These are phyloP conservation scores for Rugonectria rugulosa DNA, from an alignment of 2,329 filamentous ascomycete species.

Conservation along the genomic window DNA sequence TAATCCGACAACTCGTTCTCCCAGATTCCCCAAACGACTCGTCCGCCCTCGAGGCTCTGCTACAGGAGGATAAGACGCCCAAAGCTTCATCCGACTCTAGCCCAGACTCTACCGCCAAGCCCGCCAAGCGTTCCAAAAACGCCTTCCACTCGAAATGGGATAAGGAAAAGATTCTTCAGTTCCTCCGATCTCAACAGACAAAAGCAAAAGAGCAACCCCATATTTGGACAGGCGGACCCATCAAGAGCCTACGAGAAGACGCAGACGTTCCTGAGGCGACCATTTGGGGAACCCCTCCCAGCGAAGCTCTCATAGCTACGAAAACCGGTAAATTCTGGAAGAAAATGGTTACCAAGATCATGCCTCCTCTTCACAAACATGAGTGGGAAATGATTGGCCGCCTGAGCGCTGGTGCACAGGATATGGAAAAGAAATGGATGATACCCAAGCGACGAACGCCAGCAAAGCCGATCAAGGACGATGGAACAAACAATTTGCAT, in stretches of 20 bases:
- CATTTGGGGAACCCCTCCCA: constrained; percentile 57
- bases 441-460: constrained; percentile 45
- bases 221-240: constrained; percentile 35
- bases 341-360: constrained; percentile 51
- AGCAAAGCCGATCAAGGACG: constrained; percentile 19
- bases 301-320: constrained; percentile 48
- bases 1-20: constrained; percentile 51
- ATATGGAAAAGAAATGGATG: constrained; percentile 43
- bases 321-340: constrained; percentile 60
- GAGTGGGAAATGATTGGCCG: constrained; percentile 65
- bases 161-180: constrained; percentile 49
- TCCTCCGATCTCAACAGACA: constrained; percentile 52
- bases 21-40: constrained; percentile 50
- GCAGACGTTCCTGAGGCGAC: constrained; percentile 51
- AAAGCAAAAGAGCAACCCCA: constrained; percentile 39
- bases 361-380: constrained; percentile 60
- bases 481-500: neutral
- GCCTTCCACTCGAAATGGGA: constrained; percentile 60
- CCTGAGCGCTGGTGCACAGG: constrained; percentile 53
- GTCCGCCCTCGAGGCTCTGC: constrained; percentile 47
- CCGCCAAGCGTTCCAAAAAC: constrained; percentile 24
- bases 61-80: constrained; percentile 19
- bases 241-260: constrained; percentile 47
- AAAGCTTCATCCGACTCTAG: neutral
- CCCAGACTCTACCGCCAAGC: neutral